A percentile compares a stretch with the other conserved stretches of the same genome.
Conservation (phyloP, 306 rosid species). For the Citrullus mucosospermus region DNA sequence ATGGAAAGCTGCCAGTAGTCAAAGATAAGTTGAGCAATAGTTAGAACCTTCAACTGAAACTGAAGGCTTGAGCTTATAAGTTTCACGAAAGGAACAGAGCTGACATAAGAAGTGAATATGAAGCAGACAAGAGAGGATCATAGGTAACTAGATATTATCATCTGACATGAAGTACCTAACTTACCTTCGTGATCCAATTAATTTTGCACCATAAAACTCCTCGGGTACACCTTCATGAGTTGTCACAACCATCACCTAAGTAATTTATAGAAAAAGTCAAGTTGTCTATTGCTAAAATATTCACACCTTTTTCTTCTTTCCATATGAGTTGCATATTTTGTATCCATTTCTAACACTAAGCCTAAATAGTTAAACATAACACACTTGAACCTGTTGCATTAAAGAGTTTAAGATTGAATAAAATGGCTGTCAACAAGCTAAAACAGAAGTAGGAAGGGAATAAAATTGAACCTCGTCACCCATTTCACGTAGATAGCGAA, state of each 20-base stretch:
- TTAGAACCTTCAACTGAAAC: not conserved
- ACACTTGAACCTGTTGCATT: not conserved
- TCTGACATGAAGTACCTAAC: conserved; percentile 3
- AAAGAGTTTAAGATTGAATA: not conserved
- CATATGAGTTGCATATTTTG: not conserved
- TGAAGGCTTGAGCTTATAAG: not conserved
- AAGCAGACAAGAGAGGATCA: not conserved
- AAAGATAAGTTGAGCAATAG: not conserved
- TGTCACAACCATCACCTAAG: conserved; percentile 90
- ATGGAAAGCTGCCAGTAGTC: conserved; percentile 62
- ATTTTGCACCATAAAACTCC: conserved; percentile 86
- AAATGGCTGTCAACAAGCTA: not conserved
- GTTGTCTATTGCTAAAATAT: not conserved
- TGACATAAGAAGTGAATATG: not conserved
- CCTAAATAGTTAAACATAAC: not conserved
- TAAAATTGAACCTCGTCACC: conserved; percentile 38
- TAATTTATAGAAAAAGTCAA: conserved; percentile 12
- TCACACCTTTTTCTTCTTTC: not conserved
- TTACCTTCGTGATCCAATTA: conserved; percentile 86
- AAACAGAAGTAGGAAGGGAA: not conserved
- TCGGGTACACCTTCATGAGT: conserved; percentile 92
- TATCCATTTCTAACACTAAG: not conserved
- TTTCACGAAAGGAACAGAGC: not conserved
- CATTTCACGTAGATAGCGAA: conserved; percentile 47
- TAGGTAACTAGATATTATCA: not conserved